Conservation (phyloP, 2,329 filamentous ascomycete species). For the Colletotrichum chlorophyti region DNA sequence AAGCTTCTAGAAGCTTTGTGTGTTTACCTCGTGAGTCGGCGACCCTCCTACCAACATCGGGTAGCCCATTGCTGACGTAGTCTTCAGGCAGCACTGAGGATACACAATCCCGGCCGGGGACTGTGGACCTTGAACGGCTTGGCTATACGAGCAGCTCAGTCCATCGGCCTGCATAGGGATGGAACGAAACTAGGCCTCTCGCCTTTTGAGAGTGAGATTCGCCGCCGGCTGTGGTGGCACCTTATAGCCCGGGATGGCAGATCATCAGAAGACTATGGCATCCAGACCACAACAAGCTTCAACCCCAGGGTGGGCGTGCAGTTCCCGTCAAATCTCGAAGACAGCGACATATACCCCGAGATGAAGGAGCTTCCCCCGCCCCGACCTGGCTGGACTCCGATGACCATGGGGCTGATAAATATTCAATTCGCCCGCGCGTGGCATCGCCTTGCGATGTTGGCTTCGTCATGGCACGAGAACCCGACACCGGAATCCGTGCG, state of each 20-base stretch:
- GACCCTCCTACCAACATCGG: accelerated
- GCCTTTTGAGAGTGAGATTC: conserved; percentile 59
- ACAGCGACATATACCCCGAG: conserved; percentile 55
- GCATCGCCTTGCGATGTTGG: conserved; percentile 33
- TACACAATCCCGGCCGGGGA: conserved; percentile 41
- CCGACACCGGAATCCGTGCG: conserved; percentile 40
- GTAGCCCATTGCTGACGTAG: conserved; percentile 17
- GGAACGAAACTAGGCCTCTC: conserved; percentile 38
- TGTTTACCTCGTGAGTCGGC: conserved; percentile 43
- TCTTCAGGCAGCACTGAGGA: conserved; percentile 38
- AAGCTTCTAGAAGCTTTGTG: conserved; percentile 42
- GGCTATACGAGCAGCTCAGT: conserved; percentile 53
- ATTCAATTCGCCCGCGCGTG: conserved; percentile 51
- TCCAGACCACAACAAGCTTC: conserved; percentile 30
- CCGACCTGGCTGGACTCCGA: conserved; percentile 60
- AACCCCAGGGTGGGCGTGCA: conserved; percentile 52
- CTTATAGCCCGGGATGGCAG: conserved; percentile 59
- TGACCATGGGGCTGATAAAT: conserved; percentile 61
- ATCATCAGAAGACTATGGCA: conserved; percentile 64
- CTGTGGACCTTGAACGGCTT: conserved; percentile 51
- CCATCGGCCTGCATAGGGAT: conserved; percentile 60
- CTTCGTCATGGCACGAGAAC: conserved; percentile 20
- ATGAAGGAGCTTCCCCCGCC: conserved; percentile 55
- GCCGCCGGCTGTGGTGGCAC: conserved; percentile 62
- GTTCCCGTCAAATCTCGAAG: conserved; percentile 63